phyloP scores from a whole-genome alignment of 169 alveolate species.

The Eimeria zaria region DNA sequence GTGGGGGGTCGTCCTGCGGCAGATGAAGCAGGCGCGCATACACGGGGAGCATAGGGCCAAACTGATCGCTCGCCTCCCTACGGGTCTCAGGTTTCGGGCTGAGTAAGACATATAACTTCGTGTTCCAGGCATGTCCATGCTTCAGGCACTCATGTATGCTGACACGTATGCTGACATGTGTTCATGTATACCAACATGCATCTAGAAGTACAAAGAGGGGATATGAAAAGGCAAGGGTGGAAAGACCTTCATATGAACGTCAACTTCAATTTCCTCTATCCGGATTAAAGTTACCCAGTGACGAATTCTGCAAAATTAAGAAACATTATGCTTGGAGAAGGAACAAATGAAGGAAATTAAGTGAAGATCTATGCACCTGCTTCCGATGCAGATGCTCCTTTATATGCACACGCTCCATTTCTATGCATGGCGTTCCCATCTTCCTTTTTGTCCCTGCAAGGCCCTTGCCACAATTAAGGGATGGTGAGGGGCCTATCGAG shows the following conservation, averaged over 20 bases:
- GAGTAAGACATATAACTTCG: not conserved
- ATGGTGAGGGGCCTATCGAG: too few species aligned
- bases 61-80: not conserved
- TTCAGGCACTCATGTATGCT: not conserved
- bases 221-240: not conserved
- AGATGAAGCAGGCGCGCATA: not conserved
- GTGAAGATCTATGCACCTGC: not conserved
- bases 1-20: slow-evolving; percentile 81
- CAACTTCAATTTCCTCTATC: slow-evolving; percentile 91
- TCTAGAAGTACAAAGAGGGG: not conserved
- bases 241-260: slow-evolving; percentile 88
- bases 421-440: not conserved
- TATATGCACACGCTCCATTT: not conserved
- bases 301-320: slow-evolving; percentile 86
- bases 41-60: not conserved
- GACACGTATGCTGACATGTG: not conserved
- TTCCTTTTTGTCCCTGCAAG: not conserved
- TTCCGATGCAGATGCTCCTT: not conserved
- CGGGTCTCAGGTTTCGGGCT: not conserved
- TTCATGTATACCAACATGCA: not conserved
- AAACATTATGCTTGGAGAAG: not conserved
- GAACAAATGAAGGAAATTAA: not conserved
- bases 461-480: not conserved
- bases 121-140: not conserved
- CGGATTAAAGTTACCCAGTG: slow-evolving; percentile 93